A percentile compares a stretch with the other conserved stretches of the same genome.
Evolutionary conservation across 208 protist genomes (phyloP).

Genomic region (Leishmania tarentolae): DNA sequence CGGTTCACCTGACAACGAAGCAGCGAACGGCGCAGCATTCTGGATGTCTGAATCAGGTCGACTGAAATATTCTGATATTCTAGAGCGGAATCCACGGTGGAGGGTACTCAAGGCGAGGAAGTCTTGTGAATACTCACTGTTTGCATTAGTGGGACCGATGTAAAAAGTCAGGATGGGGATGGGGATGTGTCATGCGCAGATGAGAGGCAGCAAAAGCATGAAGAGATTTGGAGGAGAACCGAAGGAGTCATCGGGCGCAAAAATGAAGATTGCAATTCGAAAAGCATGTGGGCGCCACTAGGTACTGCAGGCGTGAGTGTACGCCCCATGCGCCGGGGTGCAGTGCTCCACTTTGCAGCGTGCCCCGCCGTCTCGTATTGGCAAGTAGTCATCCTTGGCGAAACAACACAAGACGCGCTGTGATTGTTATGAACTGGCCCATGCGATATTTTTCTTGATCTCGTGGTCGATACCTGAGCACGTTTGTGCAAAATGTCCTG

Average conservation of each 20-base stretch:
- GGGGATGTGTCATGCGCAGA: not conserved
- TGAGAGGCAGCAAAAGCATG: not conserved
- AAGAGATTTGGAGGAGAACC: not conserved
- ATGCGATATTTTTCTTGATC: not conserved
- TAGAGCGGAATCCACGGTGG: slow-evolving; percentile 3
- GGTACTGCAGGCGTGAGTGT: not conserved
- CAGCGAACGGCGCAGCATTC: slow-evolving; percentile 81
- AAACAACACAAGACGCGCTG: not conserved
- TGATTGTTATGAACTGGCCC: not conserved
- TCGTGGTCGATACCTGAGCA: not conserved
- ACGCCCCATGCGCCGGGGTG: not conserved
- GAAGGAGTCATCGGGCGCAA: not conserved
- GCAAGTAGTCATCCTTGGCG: not conserved
- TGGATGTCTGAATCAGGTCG: slow-evolving; percentile 1
- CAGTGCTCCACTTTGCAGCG: not conserved
- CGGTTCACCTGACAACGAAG: slow-evolving; percentile 74
- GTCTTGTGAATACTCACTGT: not conserved
- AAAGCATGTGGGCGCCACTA: not conserved
- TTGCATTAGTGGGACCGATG: not conserved
- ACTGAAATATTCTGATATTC: not conserved
- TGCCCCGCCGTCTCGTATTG: not conserved
- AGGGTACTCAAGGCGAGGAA: not conserved
- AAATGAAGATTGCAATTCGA: not conserved
- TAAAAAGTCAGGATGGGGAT: not conserved
- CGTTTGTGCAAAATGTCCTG: not conserved